These are phyloP conservation scores for Fusarium oxysporum DNA, from an alignment of 2,329 filamentous ascomycete genomes.

Conservation along the genomic window DNA sequence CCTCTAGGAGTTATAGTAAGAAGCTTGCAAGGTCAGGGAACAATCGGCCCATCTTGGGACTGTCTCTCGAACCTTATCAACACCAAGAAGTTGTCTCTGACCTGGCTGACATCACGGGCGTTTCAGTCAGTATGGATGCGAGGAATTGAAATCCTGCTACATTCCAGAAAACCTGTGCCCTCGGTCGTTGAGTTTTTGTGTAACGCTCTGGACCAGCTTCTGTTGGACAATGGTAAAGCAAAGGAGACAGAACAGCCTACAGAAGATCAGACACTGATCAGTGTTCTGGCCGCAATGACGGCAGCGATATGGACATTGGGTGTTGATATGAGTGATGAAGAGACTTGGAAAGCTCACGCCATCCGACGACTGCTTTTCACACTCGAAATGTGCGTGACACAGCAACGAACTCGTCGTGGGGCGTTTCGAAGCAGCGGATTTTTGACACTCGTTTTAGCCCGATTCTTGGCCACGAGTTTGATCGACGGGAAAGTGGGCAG, in stretches of 20 bases:
- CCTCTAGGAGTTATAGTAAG: constrained; percentile 40
- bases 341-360: constrained; percentile 20
- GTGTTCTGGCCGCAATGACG: constrained; percentile 47
- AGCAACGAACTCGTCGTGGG: constrained; percentile 25
- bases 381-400: constrained; percentile 42
- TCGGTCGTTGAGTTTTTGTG: constrained; percentile 41
- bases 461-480: constrained; percentile 44
- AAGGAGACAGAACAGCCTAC: constrained; percentile 2
- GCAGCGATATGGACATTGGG: constrained; percentile 42
- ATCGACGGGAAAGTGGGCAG: constrained; percentile 23
- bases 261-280: constrained; percentile 46
- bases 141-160: constrained; percentile 42
- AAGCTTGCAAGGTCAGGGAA: constrained; percentile 8
- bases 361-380: constrained; percentile 43
- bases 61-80: constrained; percentile 41
- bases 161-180: constrained; percentile 34
- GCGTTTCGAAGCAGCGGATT: constrained; percentile 28
- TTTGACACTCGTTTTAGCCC: constrained; percentile 44
- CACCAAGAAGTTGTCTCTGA: constrained; percentile 33
- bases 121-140: constrained; percentile 45
- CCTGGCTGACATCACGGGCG: constrained; percentile 42
- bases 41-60: constrained; percentile 32
- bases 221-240: constrained; percentile 14
- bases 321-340: neutral
- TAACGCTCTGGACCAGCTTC: constrained; percentile 41